Conservation (phyloP, 179 eudicot genomes). For the Heliamphora pulchella region DNA sequence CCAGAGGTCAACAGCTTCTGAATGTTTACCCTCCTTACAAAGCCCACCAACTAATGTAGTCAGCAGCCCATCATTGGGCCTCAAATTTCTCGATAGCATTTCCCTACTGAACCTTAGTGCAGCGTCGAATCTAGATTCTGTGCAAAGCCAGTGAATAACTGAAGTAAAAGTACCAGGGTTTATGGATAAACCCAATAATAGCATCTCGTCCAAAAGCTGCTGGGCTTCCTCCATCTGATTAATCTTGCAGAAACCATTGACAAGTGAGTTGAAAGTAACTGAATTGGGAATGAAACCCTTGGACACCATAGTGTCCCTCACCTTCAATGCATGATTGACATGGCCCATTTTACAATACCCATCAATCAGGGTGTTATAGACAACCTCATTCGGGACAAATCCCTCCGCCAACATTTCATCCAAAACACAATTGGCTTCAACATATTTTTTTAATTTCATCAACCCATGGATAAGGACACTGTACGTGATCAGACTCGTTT, state of each 20-base stretch:
- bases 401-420: conserved; percentile 58
- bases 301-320: conserved; percentile 53
- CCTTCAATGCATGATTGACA: conserved; percentile 40
- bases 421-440: conserved; percentile 50
- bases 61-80: conserved; percentile 60
- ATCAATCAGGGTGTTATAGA: conserved; percentile 67
- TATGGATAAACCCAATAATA: conserved; percentile 41
- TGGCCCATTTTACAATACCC: conserved; percentile 72
- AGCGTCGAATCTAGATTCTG: conserved; percentile 37
- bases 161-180: conserved; percentile 46
- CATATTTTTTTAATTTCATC: conserved; percentile 42
- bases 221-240: conserved; percentile 56
- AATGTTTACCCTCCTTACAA: conserved; percentile 52
- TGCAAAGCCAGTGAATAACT: conserved; percentile 42
- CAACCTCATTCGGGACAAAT: conserved; percentile 51
- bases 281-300: conserved; percentile 56
- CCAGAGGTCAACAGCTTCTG: conserved; percentile 62
- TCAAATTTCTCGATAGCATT: conserved; percentile 60
- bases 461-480: conserved; percentile 67
- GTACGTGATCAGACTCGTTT: conserved; percentile 53
- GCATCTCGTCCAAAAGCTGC: conserved; percentile 49
- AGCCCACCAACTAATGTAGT: conserved; percentile 51
- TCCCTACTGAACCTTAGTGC: conserved; percentile 38
- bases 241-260: conserved; percentile 62
- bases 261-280: conserved; percentile 55